phyloP scores from a whole-genome alignment of 2,329 filamentous ascomycete genomes.

The Neofusicoccum umdonicola region DNA sequence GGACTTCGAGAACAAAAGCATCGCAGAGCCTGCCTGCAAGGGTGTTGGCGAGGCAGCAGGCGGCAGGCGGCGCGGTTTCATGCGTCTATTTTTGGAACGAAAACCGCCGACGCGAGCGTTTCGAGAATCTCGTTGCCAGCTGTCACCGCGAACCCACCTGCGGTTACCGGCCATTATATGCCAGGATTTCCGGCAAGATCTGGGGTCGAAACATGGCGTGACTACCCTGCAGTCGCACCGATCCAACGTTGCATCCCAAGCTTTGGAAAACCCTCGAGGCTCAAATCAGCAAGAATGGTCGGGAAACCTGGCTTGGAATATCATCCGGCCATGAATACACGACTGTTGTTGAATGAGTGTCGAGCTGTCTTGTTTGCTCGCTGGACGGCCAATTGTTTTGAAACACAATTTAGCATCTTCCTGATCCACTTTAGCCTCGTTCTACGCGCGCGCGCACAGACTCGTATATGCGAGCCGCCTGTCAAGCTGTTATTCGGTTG shows the following conservation, averaged over 20 bases:
- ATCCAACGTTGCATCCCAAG: neutral
- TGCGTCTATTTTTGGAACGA: neutral
- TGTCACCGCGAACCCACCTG: too few species aligned
- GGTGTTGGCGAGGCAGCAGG: too few species aligned
- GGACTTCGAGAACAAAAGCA: too few species aligned
- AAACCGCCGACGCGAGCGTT: neutral
- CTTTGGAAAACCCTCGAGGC: neutral
- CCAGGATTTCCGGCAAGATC: neutral
- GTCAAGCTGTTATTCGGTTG: neutral
- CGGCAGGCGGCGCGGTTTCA: too few species aligned
- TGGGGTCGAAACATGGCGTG: neutral
- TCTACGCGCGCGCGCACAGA: neutral
- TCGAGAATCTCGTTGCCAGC: neutral
- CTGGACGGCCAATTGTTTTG: neutral
- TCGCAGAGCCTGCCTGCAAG: too few species aligned
- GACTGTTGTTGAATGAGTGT: too few species aligned
- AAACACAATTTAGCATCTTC: neutral
- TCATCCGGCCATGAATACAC: neutral
- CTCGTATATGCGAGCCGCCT: slow-evolving; percentile 3
- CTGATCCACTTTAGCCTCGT: neutral
- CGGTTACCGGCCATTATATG: neutral
- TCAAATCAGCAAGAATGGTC: neutral
- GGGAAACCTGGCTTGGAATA: neutral
- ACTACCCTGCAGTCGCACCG: neutral
- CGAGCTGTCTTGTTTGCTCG: too few species aligned